Evolutionary conservation across 805 yeast species (phyloP), one percentile per base, ranked within the genome.

Genomic region (Blastobotrys parvus): DNA sequence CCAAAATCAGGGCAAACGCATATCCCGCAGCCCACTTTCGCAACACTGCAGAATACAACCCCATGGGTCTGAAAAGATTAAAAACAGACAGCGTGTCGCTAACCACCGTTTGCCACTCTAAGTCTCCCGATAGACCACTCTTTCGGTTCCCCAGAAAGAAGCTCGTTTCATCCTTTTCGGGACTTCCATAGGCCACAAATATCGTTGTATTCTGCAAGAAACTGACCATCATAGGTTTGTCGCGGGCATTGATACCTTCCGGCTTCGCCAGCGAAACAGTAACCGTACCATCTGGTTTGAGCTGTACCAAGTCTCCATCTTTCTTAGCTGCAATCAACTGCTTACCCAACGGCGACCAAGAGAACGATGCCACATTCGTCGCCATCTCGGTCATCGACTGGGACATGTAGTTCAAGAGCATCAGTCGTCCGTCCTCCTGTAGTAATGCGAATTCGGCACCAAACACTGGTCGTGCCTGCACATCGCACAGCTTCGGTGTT

Each of bases 1-100:
- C 74, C 0, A 82, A 46, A 17, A 86, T 47, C 19, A 68, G 50
- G 1, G 77, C 42, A 16, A 45, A 37, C 3, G 47, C 43, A 3
- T 54, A 35, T 1, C 40, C 39, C 6, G 45, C 42, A 30, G 43
- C 31, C 60, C 62, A 61, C 23, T 46, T 43, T 8, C 38, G 25
- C 17, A 60, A 27, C 0, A 31, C 23, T 5, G 43, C 42, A 7
- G 50, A 27, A 35, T 49, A 59, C 59, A 58, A 59, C 43, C 52
- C 48, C 2, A 52, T 48, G 6, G 29, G 44, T 10, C 63, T 45
- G 15, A 44, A 17, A 7, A 52, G 45, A 17, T 60, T 64, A 3
- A 39, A 37, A 2, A 50, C 41, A 5, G 35, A 32, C 15, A 17
- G 20, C 16, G 11, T 16, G 5, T 13, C 32, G 15, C 16, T 5